Evolutionary conservation across 768 basidiomycete species (phyloP), one percentile per base, ranked within the genome.

Genomic region (Mycena rebaudengoi): DNA sequence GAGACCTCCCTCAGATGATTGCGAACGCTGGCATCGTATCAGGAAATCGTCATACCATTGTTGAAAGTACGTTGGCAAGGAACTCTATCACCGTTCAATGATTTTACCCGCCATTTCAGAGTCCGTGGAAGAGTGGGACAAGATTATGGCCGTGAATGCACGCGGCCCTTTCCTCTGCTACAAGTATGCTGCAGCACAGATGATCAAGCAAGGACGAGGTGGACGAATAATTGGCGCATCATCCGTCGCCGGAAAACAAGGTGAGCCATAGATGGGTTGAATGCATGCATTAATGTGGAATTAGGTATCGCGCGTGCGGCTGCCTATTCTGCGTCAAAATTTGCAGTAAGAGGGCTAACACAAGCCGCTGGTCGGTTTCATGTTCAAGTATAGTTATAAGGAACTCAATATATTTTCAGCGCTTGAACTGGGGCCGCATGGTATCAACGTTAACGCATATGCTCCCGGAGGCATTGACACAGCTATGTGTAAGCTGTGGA

Each of bases 291-390:
- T 7, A 46, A 26, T 13, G 25, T 16, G 2, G 8, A 2, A 2
- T 18, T 70, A 63, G 67, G 5, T n/a, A 13, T 35, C 5, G 57
- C 46, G 12, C 26, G 35, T 12, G 32, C 69, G 16, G 41, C 61
- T 18, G 64, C 74, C 7, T 84, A 84, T 60, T 69, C 66, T 40
- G 68, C 75, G 0, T 78, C 77, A 3, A 83, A 85, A 65, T 83
- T 81, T 67, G 82, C 81, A 4, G 43, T 85, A 1, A 72, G 80
- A 30, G 81, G 78, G 12, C 65, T 84, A 23, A 83, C 83, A 0
- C 81, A 82, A 62, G 66, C 65, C 23, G 71, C 71, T n/a, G 76
- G 77, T 77, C 41, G 30, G 73, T 69, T 26, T 12, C 3, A 37
- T 12, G 7, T 33, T 33, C n/a, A n/a, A n/a, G 5, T n/a, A 14